phyloP scores from a whole-genome alignment of 2,329 filamentous ascomycete species.

The Fusarium nygamai region DNA sequence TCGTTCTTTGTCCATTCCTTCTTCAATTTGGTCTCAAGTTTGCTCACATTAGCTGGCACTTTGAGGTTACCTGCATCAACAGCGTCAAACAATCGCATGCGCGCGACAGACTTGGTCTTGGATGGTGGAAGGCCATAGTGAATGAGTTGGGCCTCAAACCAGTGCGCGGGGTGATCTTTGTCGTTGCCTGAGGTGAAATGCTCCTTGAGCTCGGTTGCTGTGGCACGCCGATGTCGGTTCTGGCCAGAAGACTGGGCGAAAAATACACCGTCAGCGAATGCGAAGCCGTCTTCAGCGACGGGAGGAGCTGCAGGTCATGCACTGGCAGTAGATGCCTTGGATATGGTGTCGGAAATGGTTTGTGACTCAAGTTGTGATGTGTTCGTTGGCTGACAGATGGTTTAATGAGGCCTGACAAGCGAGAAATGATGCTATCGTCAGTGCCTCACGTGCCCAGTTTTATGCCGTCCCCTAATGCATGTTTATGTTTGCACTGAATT shows the following conservation, averaged over 20 bases:
- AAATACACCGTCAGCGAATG: conserved; percentile 54
- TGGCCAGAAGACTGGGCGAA: conserved; percentile 55
- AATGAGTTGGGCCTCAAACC: conserved; percentile 70
- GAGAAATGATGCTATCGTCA: background rate
- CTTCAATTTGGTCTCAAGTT: conserved; percentile 64
- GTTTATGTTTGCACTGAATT: background rate
- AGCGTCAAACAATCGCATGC: conserved; percentile 67
- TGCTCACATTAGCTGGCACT: conserved; percentile 59
- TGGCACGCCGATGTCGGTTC: conserved; percentile 58
- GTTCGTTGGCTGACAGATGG: background rate
- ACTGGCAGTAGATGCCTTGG: background rate
- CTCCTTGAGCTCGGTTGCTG: conserved; percentile 54
- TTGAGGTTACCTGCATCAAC: conserved; percentile 58
- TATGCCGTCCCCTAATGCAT: background rate
- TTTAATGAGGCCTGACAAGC: background rate
- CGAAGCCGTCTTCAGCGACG: conserved; percentile 50
- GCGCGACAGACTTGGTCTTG: conserved; percentile 67
- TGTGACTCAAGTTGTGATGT: background rate
- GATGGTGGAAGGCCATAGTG: conserved; percentile 69
- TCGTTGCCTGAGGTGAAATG: conserved; percentile 55
- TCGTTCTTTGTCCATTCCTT: conserved; percentile 65
- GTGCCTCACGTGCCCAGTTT: background rate
- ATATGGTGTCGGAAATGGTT: background rate
- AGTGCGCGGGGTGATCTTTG: conserved; percentile 65
- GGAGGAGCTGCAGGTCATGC: conserved; percentile 32